These are phyloP conservation scores for Phalaenopsis equestris DNA, from an alignment of 106 monocot species.

Conservation along the genomic window DNA sequence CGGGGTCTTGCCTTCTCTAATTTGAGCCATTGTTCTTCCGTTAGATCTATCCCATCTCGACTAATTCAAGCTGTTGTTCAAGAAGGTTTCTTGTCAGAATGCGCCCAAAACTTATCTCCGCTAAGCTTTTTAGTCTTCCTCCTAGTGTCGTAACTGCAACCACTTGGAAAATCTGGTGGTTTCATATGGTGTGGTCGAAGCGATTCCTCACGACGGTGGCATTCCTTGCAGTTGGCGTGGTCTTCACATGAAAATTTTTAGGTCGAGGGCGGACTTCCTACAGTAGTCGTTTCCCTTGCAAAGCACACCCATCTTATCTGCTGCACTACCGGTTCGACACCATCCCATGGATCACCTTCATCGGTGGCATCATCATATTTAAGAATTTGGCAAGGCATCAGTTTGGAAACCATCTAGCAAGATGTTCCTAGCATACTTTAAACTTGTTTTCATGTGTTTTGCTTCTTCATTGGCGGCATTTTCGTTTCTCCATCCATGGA, in stretches of 20 bases:
- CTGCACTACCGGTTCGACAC: constrained; percentile 75
- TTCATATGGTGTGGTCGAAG: constrained; percentile 60
- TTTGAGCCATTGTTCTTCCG: too few relatives aligned
- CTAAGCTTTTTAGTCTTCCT: too few relatives aligned
- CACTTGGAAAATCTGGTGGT: too few relatives aligned
- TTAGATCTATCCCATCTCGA: too few relatives aligned
- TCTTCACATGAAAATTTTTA: constrained; percentile 60
- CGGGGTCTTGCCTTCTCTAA: too few relatives aligned
- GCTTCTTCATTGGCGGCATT: constrained; percentile 65
- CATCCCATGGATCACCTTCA: constrained; percentile 88
- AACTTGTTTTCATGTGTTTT: constrained; percentile 35
- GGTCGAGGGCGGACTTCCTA: constrained; percentile 26
- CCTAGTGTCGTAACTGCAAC: too few relatives aligned
- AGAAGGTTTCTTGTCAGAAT: too few relatives aligned
- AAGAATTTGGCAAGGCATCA: constrained; percentile 93
- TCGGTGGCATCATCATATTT: constrained; percentile 99
- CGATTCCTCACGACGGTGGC: constrained; percentile 64
- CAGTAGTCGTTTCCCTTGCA: constrained; percentile 39
- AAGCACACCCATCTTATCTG: constrained; percentile 73
- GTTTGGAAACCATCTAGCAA: constrained; percentile 83
- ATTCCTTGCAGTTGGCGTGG: constrained; percentile 70
- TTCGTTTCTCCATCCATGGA: constrained; percentile 85
- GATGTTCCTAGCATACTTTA: constrained; percentile 98
- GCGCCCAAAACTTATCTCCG: too few relatives aligned
- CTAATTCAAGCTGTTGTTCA: too few relatives aligned